Percentiles rank a stretch among this genome's conserved stretches.
Evolutionary conservation across 805 yeast species (phyloP).

Genomic region (Cyberlindnera saturnus): DNA sequence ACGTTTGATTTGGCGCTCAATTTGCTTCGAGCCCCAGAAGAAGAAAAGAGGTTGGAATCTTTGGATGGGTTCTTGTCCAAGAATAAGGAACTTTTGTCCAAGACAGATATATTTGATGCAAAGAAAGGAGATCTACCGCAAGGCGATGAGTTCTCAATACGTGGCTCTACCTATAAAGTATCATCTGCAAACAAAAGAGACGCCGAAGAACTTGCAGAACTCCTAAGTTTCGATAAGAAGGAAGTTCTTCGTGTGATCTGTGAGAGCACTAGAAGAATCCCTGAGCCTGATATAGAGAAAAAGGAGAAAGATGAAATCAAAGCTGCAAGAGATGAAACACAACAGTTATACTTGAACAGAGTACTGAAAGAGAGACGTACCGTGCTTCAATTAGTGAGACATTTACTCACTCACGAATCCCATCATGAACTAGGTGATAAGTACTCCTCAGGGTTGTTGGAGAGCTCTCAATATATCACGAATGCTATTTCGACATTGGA

Average conservation of each 20-base stretch:
- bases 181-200: conserved; percentile 29
- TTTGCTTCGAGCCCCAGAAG: conserved; percentile 11
- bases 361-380: conserved; percentile 47
- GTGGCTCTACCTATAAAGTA: conserved; percentile 34
- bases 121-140: conserved; percentile 6
- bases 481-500: conserved; percentile 17
- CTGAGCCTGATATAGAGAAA: conserved; percentile 15
- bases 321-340: conserved; percentile 5
- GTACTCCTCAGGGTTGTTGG: conserved; percentile 15
- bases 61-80: conserved; percentile 13
- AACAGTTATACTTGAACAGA: conserved; percentile 28
- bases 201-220: conserved; percentile 34
- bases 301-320: conserved; percentile 6
- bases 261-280: conserved; percentile 34
- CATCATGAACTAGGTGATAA: conserved; percentile 20
- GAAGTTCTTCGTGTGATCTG: conserved; percentile 46
- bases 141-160: conserved; percentile 28
- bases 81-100: conserved; percentile 8
- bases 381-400: conserved; percentile 35
- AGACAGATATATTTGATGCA: conserved; percentile 8
- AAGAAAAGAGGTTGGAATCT: conserved; percentile 11
- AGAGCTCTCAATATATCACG: conserved; percentile 20
- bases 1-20: conserved; percentile 21
- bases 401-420: conserved; percentile 21
- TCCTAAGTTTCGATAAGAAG: conserved; percentile 32